Conservation (phyloP, 164 flowering plant genomes). For the Berberis vulgaris region DNA sequence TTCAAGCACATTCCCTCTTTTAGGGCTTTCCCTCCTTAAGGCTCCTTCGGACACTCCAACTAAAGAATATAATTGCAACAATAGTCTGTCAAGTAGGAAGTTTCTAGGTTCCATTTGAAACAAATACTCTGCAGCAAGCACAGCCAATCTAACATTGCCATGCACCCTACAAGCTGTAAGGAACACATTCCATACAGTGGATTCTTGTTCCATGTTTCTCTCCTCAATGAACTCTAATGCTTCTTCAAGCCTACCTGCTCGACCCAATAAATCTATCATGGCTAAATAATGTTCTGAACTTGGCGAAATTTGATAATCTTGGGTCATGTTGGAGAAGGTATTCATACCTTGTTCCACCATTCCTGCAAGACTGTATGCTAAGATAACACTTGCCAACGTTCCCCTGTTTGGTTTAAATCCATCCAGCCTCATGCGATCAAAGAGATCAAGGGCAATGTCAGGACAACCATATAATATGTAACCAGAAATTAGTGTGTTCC, state of each 20-base stretch:
- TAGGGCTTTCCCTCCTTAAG: conserved; percentile 10
- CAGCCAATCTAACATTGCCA: conserved; percentile 21
- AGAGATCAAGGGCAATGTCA: conserved; percentile 9
- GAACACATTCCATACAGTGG: conserved; percentile 19
- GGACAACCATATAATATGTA: conserved; percentile 19
- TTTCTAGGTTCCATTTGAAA: conserved; percentile 16
- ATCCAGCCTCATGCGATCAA: conserved; percentile 12
- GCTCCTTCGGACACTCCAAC: conserved; percentile 16
- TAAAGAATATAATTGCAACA: conserved; percentile 17
- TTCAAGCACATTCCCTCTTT: conserved; percentile 3
- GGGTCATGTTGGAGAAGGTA: conserved; percentile 18
- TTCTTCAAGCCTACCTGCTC: conserved; percentile 21
- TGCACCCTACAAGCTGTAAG: conserved; percentile 21
- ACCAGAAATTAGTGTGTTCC: conserved; percentile 24
- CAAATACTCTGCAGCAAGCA: conserved; percentile 18
- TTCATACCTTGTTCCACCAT: conserved; percentile 22
- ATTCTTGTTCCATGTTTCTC: conserved; percentile 17
- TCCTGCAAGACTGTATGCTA: conserved; percentile 16
- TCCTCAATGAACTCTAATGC: conserved; percentile 16
- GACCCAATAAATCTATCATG: conserved; percentile 22
- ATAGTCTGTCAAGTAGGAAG: conserved; percentile 1
- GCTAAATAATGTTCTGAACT: conserved; percentile 20
- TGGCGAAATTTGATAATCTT: conserved; percentile 18
- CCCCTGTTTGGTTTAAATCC: conserved; percentile 20
- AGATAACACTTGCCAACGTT: conserved; percentile 16